Evolutionary conservation across 345 rosid genomes (phyloP), one percentile per base, ranked within the genome.

Genomic region (Triadica sebifera): DNA sequence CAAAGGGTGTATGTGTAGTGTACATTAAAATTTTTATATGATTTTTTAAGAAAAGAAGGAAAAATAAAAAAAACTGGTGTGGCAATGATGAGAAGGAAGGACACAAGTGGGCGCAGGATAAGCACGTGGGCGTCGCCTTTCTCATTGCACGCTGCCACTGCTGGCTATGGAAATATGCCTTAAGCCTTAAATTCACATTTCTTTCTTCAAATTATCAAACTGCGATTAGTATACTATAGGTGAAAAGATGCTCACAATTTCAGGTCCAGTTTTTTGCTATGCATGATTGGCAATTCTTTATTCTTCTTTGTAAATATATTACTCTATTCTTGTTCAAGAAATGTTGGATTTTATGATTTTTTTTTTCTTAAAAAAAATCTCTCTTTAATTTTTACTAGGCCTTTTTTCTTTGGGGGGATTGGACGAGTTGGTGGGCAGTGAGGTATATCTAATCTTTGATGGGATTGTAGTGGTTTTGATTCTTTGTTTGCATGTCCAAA

Each of bases 41-140:
- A 58, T 43, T 43, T 43, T 43, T 29, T 29, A 29, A 29, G 34
- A 2, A 80, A 78, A 73, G 69, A 77, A 68, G 52, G 43, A 50
- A 50, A 61, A 56, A 41, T 24, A 65, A 55, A 59, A 56, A 79
- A 68, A 65, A 74, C 67, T 59, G 77, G 74, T 38, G 77, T 58
- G 80, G 89, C 90, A 90, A 91, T 92, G 94, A 91, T 94, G 98
- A 87, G 93, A 29, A 29, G 34, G 34, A 29, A 29, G 34, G 34
- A 2, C 34, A 29, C 34, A 29, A 69, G 89, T 89, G 93, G 90
- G 89, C 85, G 85, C 86, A 86, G 89, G 86, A 86, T 82, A 88
- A 81, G 92, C 94, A 90, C 88, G 97, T 90, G 97, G 94, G 87
- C 69, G 74, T 83, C 82, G 81, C 84, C 81, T 78, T 84, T 85